Percentiles rank a stretch among this genome's conserved stretches.
Evolutionary conservation across 768 basidiomycete species (phyloP).

Genomic region (Cystofilobasidium macerans): DNA sequence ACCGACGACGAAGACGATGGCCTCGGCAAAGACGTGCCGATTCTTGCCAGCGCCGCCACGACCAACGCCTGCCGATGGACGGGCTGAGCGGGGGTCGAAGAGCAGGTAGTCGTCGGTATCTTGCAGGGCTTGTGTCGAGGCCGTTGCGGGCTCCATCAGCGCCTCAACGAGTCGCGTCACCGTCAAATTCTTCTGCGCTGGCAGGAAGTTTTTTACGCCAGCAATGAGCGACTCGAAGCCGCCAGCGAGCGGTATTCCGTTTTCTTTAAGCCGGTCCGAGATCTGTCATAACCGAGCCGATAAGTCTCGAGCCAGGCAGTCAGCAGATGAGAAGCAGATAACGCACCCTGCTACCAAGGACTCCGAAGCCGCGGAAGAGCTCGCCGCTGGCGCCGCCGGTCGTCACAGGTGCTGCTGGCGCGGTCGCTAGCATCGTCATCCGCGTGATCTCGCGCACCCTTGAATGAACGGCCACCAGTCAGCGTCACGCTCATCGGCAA

Average conservation of each 20-base stretch:
- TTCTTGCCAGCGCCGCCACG: slow-evolving; percentile 45
- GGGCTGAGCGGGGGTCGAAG: slow-evolving; percentile 78
- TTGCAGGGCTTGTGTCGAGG: slow-evolving; percentile 83
- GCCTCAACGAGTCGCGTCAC: slow-evolving; percentile 89
- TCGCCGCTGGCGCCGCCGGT: slow-evolving; percentile 61
- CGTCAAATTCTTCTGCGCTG: slow-evolving; percentile 77
- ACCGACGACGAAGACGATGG: slow-evolving; percentile 86
- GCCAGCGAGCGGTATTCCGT: slow-evolving; percentile 47
- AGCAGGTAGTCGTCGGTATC: slow-evolving; percentile 94
- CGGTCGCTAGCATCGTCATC: slow-evolving; percentile 66
- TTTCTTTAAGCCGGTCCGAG: slow-evolving; percentile 83
- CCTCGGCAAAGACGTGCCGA: slow-evolving; percentile 58
- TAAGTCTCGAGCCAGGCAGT: not conserved
- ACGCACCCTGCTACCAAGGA: slow-evolving; percentile 72
- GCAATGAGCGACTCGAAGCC: slow-evolving; percentile 85
- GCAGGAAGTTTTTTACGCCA: slow-evolving; percentile 94
- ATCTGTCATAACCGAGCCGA: slow-evolving; percentile 46
- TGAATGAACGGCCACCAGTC: too few relatives aligned
- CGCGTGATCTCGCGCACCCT: slow-evolving; percentile 77
- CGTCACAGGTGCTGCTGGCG: slow-evolving; percentile 46
- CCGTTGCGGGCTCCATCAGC: slow-evolving; percentile 90
- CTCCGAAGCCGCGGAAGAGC: slow-evolving; percentile 86
- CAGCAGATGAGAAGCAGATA: not conserved
- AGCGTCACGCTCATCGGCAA: too few relatives aligned
- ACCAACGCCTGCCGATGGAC: slow-evolving; percentile 41